Conservation (phyloP, 148 eudicot species). For the Camellia lanceoleosa region DNA sequence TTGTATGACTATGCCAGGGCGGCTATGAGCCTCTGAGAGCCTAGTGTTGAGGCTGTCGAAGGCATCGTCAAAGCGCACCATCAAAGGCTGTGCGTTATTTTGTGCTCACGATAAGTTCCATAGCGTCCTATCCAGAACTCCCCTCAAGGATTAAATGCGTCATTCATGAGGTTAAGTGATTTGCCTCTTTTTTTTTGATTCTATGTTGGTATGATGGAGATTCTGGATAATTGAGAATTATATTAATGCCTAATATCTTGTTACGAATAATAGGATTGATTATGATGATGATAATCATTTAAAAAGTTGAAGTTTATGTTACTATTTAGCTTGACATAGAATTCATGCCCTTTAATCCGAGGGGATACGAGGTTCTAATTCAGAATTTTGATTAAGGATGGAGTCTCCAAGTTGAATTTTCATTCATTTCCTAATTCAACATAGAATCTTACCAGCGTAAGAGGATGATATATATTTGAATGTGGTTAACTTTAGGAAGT, state of each 20-base stretch:
- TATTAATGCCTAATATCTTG: neutral
- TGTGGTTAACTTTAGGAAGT: too few species aligned
- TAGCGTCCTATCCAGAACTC: conserved; percentile 58
- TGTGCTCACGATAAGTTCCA: conserved; percentile 71
- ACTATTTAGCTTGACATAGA: too few species aligned
- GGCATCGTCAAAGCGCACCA: conserved; percentile 92
- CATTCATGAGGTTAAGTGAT: conserved; percentile 71
- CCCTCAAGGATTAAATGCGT: conserved; percentile 90
- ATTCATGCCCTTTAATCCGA: too few species aligned
- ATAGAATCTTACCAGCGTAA: too few species aligned
- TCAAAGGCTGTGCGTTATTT: too few species aligned
- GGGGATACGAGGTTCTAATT: too few species aligned
- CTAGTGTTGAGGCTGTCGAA: conserved; percentile 82
- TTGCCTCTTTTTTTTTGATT: neutral
- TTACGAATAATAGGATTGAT: neutral
- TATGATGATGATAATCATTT: too few species aligned
- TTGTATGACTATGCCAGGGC: conserved; percentile 76
- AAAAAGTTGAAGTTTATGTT: too few species aligned
- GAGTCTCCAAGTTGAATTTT: too few species aligned
- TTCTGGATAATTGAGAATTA: neutral
- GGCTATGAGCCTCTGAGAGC: conserved; percentile 84
- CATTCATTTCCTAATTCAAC: too few species aligned
- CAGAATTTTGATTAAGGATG: too few species aligned
- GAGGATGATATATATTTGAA: too few species aligned
- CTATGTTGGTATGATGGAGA: neutral